phyloP scores from a whole-genome alignment of 345 rosid genomes.

The Salix arbutifolia region DNA sequence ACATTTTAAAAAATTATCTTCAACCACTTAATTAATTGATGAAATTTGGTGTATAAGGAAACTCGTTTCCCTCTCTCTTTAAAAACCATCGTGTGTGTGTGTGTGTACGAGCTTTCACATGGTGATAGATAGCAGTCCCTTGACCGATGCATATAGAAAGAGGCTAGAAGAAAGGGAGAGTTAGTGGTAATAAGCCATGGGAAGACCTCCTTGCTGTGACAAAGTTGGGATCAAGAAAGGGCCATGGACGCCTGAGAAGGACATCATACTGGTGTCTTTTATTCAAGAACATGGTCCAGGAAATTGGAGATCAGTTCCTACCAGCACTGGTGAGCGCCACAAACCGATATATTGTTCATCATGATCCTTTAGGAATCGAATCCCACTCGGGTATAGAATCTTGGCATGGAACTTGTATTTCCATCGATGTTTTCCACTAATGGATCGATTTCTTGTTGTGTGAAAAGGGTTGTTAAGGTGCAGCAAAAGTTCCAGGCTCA shows the following conservation, averaged over 20 bases:
- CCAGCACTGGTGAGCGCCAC: conserved; percentile 62
- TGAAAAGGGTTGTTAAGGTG: conserved; percentile 70
- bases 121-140: conserved; percentile 7
- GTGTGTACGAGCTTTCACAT: conserved; percentile 3
- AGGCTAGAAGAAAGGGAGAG: neutral
- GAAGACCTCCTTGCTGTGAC: conserved; percentile 92
- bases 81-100: neutral
- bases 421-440: neutral
- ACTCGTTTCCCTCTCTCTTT: neutral
- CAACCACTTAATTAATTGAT: no score
- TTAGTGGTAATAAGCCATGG: conserved; percentile 40
- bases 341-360: neutral
- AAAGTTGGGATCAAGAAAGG: conserved; percentile 93
- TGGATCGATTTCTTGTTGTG: neutral
- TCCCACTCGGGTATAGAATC: neutral
- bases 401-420: neutral
- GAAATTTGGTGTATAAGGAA: conserved; percentile 6
- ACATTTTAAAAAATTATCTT: no score
- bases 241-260: conserved; percentile 99
- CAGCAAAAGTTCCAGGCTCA: conserved; percentile 98
- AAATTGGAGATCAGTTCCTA: conserved; percentile 95
- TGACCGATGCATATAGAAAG: conserved; percentile 1
- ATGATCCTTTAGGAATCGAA: neutral
- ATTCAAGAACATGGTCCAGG: conserved; percentile 97
- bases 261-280: conserved; percentile 85